Base-by-base conservation (phyloP, 2,329 filamentous ascomycete genomes). In the Aspergillus fumigatus region DNA sequence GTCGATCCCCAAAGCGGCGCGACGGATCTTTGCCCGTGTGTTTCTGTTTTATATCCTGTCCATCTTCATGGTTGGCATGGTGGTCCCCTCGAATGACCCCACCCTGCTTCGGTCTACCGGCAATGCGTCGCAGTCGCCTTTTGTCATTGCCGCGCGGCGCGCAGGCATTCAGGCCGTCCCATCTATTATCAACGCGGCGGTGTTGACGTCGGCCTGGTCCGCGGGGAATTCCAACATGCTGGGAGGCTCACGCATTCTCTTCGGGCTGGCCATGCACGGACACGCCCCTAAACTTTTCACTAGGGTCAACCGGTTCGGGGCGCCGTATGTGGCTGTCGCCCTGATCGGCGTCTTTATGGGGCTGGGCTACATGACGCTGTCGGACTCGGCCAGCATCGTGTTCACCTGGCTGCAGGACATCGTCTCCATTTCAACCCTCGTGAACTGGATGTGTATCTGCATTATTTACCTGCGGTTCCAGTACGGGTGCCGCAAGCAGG, bases 321-420 rank as follows among this genome's bases (percentile, higher is more conserved):
- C 83, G 2, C 85, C 85, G 0, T 81, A 82, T 69, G 73, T 70
- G 47, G 79, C 82, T 0, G 82, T 88, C 23, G 67, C 61, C 21
- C 65, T 78, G 26, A 79, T 79, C 1, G 76, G 82, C 1, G 65
- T 77, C 3, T 75, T 86, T 52, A 84, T 84, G n/a, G 76, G 85
- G 17, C 77, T 88, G 14, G 84, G 77, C 11, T 88, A 86, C 73
- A 75, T 88, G 60, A 87, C 87, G 72, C 72, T 87, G 10, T 84
- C 81, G 4, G 63, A 75, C 26, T 74, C 70, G 49, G 84, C 84
- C 19, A 75, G 74, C 2, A 69, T 77, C 3, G 86, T 86, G 11
- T 88, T 88, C 70, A 76, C 78, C 73, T 89, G 86, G 86, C 72
- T 88, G 35, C 77, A 87, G 59, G 85, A 86, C 73, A 83, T 88